A percentile compares a stretch with the other conserved stretches of the same genome.
These are phyloP conservation scores for Vachellia pachyceras DNA, from an alignment of 306 rosid species.

Conservation along the genomic window DNA sequence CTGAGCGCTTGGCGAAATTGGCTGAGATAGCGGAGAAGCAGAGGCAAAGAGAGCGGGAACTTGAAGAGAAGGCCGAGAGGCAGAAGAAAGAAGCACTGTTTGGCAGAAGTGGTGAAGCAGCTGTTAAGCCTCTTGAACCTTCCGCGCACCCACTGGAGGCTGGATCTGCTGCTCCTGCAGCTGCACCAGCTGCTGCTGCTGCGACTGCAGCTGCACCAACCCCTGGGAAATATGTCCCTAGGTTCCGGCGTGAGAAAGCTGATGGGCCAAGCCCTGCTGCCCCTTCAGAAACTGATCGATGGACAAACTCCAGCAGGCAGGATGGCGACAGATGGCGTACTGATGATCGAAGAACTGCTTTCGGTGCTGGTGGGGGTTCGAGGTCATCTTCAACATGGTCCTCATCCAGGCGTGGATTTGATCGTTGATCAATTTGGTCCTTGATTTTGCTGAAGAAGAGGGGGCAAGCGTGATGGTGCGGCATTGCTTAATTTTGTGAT, in stretches of 20 bases:
- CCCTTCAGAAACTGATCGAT: conserved; percentile 66
- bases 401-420: conserved; percentile 59
- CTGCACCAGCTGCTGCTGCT: conserved; percentile 33
- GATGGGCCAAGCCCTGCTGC: conserved; percentile 53
- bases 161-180: conserved; percentile 49
- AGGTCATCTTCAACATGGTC: conserved; percentile 72
- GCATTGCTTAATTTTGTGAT: neutral
- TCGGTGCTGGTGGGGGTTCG: conserved; percentile 60
- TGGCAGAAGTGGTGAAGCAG: conserved; percentile 54
- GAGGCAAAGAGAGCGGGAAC: conserved; percentile 78
- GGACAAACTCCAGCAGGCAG: conserved; percentile 48
- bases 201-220: conserved; percentile 48
- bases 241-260: conserved; percentile 51
- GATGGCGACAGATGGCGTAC: conserved; percentile 78
- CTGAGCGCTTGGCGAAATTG: conserved; percentile 73
- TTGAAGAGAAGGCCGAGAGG: conserved; percentile 75
- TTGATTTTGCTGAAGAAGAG: neutral
- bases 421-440: conserved; percentile 46
- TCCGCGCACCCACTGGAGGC: conserved; percentile 53
- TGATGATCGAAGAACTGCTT: conserved; percentile 59
- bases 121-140: conserved; percentile 49
- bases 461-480: neutral
- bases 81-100: conserved; percentile 63
- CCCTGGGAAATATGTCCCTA: conserved; percentile 73
- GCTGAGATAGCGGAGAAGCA: conserved; percentile 82